These are phyloP conservation scores for Lasiosphaeris hirsuta DNA, from an alignment of 495 filamentous ascomycete genomes.

Conservation along the genomic window DNA sequence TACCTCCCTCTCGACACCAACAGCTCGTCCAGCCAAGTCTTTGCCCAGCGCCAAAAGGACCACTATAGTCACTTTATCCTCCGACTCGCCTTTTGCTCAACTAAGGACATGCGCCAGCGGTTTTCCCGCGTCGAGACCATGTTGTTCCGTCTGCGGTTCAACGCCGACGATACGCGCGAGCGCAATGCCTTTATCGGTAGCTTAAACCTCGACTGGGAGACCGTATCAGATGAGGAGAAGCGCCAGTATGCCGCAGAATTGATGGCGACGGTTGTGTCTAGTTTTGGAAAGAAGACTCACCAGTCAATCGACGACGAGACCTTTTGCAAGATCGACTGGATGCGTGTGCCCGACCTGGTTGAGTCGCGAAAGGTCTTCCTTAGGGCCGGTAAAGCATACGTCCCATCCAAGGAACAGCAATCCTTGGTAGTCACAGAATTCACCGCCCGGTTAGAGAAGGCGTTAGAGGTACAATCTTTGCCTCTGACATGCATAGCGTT, in stretches of 20 bases:
- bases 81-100: slow-evolving; percentile 84
- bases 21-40: slow-evolving; percentile 54
- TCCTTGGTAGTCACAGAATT: slow-evolving; percentile 90
- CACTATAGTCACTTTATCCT: slow-evolving; percentile 99
- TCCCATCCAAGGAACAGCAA: slow-evolving; percentile 79
- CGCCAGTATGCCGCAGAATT: slow-evolving; percentile 45
- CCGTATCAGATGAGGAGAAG: slow-evolving; percentile 73
- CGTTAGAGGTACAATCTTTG: slow-evolving; percentile 63
- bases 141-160: slow-evolving; percentile 79
- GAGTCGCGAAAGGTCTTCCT: slow-evolving; percentile 74
- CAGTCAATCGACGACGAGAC: slow-evolving; percentile 58
- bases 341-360: slow-evolving; percentile 84
- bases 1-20: slow-evolving; percentile 81
- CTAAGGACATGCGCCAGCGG: slow-evolving; percentile 85
- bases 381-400: slow-evolving; percentile 81
- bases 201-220: slow-evolving; percentile 73
- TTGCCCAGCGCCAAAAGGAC: slow-evolving; percentile 83
- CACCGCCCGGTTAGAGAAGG: slow-evolving; percentile 67
- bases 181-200: slow-evolving; percentile 70
- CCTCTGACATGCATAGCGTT: no score
- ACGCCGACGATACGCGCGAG: slow-evolving; percentile 66
- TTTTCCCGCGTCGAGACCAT: slow-evolving; percentile 84
- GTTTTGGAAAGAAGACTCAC: slow-evolving; percentile 40
- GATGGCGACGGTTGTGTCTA: slow-evolving; percentile 26
- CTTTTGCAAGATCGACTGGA: slow-evolving; percentile 97